Conservation (phyloP, 768 basidiomycete species). For the Panus rudis region DNA sequence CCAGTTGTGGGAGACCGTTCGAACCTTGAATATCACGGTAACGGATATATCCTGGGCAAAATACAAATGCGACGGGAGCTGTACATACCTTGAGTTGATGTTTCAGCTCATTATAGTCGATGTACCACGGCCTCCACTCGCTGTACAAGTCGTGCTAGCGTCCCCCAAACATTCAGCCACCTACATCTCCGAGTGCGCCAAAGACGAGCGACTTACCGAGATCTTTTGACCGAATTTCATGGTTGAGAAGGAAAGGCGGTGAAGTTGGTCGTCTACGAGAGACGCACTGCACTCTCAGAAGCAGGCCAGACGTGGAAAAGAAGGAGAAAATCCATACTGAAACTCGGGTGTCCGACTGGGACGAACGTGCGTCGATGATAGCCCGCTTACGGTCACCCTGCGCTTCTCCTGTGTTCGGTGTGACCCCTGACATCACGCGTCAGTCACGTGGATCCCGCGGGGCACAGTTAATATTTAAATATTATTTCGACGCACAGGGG, state of each 20-base stretch:
- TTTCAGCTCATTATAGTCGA: constrained; percentile 86
- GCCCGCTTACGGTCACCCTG: too few species aligned
- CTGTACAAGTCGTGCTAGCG: constrained; percentile 72
- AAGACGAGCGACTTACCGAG: constrained; percentile 48
- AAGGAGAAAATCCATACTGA: not conserved
- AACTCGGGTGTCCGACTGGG: not conserved
- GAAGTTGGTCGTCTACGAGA: not conserved
- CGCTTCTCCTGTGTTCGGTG: too few species aligned
- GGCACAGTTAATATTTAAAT: too few species aligned
- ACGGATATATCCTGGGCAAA: not conserved
- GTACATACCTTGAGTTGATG: constrained; percentile 73
- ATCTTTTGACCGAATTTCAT: constrained; percentile 88
- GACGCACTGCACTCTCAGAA: not conserved
- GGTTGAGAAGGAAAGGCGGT: constrained; percentile 1
- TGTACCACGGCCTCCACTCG: constrained; percentile 88
- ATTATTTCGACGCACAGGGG: too few species aligned
- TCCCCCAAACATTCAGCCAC: too few species aligned
- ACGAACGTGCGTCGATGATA: constrained; percentile 16
- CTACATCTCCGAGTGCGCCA: too few species aligned
- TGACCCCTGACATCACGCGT: too few species aligned
- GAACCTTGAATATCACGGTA: constrained; percentile 26
- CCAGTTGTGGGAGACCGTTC: constrained; percentile 60
- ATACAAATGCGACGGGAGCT: not conserved
- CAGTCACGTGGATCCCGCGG: constrained; percentile 1
- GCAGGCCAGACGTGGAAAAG: not conserved